A percentile compares a stretch with the other conserved stretches of the same genome.
Evolutionary conservation across 768 basidiomycete genomes (phyloP).

Genomic region (Boletus pseudopeckii): DNA sequence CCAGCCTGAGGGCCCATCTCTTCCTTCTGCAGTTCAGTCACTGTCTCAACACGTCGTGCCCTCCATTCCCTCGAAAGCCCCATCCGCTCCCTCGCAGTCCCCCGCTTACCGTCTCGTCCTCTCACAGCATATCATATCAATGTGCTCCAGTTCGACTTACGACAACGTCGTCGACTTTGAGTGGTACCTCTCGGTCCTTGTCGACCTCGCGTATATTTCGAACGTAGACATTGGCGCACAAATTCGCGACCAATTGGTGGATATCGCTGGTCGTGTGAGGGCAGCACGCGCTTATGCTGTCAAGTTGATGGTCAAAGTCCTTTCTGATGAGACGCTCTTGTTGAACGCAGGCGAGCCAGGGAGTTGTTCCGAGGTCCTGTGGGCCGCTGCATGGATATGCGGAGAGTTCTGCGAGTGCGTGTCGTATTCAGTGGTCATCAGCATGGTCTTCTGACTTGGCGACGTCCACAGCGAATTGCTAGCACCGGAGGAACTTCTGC

Average conservation of each 20-base stretch:
- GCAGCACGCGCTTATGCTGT: conserved; percentile 77
- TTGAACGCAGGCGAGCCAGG: conserved; percentile 63
- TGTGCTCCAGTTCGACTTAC: conserved; percentile 82
- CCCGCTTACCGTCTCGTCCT: conserved; percentile 84
- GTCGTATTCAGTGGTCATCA: neutral
- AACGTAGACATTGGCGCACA: conserved; percentile 72
- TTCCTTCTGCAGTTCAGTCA: conserved; percentile 56
- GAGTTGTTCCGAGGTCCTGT: conserved; percentile 80
- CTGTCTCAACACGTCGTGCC: conserved; percentile 51
- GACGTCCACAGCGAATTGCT: conserved; percentile 58
- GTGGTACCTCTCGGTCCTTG: conserved; percentile 94
- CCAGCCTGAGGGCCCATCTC: conserved; percentile 46
- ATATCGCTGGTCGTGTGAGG: conserved; percentile 79
- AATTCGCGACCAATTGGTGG: conserved; percentile 82
- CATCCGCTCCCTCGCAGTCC: conserved; percentile 60
- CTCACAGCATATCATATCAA: conserved; percentile 77
- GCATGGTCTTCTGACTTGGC: conserved; percentile 1
- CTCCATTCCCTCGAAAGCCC: conserved; percentile 35
- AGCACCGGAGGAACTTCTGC: conserved; percentile 71
- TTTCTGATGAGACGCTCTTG: conserved; percentile 76
- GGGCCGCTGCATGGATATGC: conserved; percentile 96
- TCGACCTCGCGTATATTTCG: conserved; percentile 88
- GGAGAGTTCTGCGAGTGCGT: conserved; percentile 90
- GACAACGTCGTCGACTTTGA: conserved; percentile 90
- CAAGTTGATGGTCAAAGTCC: conserved; percentile 73